These are phyloP conservation scores for Trametes hirsuta DNA, from an alignment of 1,284 basidiomycete genomes.

Conservation along the genomic window DNA sequence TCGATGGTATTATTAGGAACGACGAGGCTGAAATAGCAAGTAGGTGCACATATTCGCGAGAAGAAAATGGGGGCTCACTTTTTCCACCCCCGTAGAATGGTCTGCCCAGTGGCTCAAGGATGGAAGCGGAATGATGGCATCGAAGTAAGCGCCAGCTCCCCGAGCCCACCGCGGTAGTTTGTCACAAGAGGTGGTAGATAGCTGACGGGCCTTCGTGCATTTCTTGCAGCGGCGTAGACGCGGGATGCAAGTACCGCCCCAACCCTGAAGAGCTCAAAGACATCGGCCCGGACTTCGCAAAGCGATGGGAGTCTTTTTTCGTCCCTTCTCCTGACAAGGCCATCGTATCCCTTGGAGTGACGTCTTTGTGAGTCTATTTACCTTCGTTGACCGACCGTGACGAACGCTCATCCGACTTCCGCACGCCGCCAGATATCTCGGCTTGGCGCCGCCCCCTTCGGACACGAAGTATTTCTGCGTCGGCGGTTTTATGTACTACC, in stretches of 20 bases:
- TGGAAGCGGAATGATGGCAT: conserved; percentile 49
- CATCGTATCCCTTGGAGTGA: conserved; percentile 37
- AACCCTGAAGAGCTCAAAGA: conserved; percentile 41
- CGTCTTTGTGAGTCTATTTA: neutral
- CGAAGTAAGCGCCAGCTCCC: conserved; percentile 42
- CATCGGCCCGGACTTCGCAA: conserved; percentile 44
- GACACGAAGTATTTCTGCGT: conserved; percentile 1
- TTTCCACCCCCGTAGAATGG: conserved; percentile 33
- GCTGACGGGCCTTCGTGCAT: neutral
- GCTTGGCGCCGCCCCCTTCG: neutral
- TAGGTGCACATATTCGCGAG: conserved; percentile 14
- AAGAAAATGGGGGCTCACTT: neutral
- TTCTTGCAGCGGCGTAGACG: conserved; percentile 41
- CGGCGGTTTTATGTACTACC: conserved; percentile 34
- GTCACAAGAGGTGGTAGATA: neutral
- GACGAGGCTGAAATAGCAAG: conserved; percentile 37
- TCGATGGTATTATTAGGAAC: conserved; percentile 46
- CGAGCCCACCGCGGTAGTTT: neutral
- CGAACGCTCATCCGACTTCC: neutral
- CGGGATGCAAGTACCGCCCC: conserved; percentile 52
- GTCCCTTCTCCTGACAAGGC: conserved; percentile 48
- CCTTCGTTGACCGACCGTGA: neutral
- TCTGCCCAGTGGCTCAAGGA: conserved; percentile 43
- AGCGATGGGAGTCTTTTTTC: conserved; percentile 45
- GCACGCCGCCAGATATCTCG: neutral